These are phyloP conservation scores for Salix suchowensis DNA, from an alignment of 345 rosid species.

Conservation along the genomic window DNA sequence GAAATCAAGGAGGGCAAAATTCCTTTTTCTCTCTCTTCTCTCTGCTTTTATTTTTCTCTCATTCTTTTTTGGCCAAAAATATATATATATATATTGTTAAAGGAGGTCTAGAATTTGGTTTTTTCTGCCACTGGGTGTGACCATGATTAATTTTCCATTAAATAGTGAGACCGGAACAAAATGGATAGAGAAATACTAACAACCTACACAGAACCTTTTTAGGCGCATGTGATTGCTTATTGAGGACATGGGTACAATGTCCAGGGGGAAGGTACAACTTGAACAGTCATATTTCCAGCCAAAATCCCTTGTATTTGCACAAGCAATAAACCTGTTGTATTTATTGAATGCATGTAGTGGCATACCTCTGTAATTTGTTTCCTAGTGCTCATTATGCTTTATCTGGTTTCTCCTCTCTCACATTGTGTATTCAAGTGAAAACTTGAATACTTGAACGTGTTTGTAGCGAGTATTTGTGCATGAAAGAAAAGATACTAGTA, in stretches of 20 bases:
- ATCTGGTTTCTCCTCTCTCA: not conserved
- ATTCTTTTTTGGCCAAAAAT: too few relatives aligned
- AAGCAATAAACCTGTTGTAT: not conserved
- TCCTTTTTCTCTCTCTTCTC: too few relatives aligned
- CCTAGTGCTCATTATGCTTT: not conserved
- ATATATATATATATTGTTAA: too few relatives aligned
- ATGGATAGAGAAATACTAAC: not conserved
- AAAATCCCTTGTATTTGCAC: not conserved
- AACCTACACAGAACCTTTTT: not conserved
- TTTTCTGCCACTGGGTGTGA: not conserved
- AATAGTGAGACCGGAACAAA: not conserved
- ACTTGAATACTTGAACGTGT: not conserved
- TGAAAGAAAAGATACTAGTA: not conserved
- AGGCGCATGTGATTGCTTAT: not conserved
- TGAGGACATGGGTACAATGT: not conserved
- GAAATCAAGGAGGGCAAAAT: too few relatives aligned
- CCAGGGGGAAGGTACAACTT: not conserved
- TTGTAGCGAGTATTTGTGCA: not conserved
- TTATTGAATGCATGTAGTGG: not conserved
- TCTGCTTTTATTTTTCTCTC: too few relatives aligned
- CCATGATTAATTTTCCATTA: not conserved
- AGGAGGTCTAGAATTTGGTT: too few relatives aligned
- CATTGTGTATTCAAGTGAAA: not conserved
- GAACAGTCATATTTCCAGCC: not conserved
- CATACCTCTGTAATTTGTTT: not conserved